Percentiles rank a stretch among this genome's conserved stretches.
phyloP scores from a whole-genome alignment of 129 eudicot genomes.

The Flaveria ramosissima region DNA sequence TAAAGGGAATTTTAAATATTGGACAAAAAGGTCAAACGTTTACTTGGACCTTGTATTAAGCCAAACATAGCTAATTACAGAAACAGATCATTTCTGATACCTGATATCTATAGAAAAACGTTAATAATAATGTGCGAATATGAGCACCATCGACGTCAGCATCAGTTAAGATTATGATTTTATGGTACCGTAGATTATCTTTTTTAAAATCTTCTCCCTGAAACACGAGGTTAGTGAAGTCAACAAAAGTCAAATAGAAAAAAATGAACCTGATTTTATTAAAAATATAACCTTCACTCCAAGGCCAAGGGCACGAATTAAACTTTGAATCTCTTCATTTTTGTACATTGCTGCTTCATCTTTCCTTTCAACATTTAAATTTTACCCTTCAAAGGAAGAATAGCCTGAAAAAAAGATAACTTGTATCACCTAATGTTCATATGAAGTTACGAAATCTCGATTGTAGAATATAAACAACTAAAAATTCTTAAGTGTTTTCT shows the following conservation, averaged over 20 bases:
- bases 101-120: conserved; percentile 98
- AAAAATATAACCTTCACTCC: conserved; percentile 75
- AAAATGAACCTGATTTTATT: not conserved
- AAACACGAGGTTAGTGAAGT: conserved; percentile 16
- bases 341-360: conserved; percentile 99
- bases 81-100: conserved; percentile 35
- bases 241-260: conserved; percentile 4
- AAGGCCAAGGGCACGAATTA: conserved; percentile 93
- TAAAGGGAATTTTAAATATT: conserved; percentile 8
- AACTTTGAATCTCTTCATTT: conserved; percentile 86
- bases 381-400: conserved; percentile 95
- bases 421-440: conserved; percentile 8
- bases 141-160: conserved; percentile 99
- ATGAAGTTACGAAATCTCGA: not conserved
- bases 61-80: not conserved
- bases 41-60: not conserved
- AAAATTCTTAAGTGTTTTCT: not conserved
- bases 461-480: conserved; percentile 6
- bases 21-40: conserved; percentile 8
- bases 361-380: conserved; percentile 82
- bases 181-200: conserved; percentile 90
- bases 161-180: conserved; percentile 90
- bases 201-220: conserved; percentile 97
- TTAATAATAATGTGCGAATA: conserved; percentile 83
- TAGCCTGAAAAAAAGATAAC: conserved; percentile 57